Conservation (phyloP, 2,329 filamentous ascomycete genomes). For the Penicillium sp. region DNA sequence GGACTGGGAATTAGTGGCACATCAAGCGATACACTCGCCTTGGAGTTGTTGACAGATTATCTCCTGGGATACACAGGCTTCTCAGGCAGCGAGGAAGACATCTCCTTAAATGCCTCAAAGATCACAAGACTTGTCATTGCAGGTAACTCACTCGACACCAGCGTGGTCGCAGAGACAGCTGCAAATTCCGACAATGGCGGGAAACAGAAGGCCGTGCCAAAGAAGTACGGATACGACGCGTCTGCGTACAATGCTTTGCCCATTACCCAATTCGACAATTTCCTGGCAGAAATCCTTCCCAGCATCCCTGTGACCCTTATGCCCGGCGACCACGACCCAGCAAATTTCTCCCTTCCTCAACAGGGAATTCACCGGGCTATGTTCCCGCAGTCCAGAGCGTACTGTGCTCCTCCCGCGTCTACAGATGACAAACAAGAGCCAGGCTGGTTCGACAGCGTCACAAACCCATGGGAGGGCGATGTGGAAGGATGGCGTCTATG, state of each 20-base stretch:
- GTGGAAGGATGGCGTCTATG: slow-evolving; percentile 87
- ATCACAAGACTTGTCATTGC: slow-evolving; percentile 90
- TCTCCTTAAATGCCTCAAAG: slow-evolving; percentile 43
- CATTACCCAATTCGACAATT: slow-evolving; percentile 79
- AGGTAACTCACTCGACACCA: slow-evolving; percentile 76
- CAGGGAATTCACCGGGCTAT: slow-evolving; percentile 92
- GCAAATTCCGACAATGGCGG: slow-evolving; percentile 30
- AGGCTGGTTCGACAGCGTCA: slow-evolving; percentile 84
- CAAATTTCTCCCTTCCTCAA: slow-evolving; percentile 87
- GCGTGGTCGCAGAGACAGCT: slow-evolving; percentile 36
- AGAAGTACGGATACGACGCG: slow-evolving; percentile 95
- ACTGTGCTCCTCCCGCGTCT: slow-evolving; percentile 50
- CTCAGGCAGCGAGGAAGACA: slow-evolving; percentile 54
- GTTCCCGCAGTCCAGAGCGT: slow-evolving; percentile 77
- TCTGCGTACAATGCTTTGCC: slow-evolving; percentile 85
- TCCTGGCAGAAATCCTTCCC: slow-evolving; percentile 79
- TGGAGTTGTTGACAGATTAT: slow-evolving; percentile 82
- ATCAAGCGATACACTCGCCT: slow-evolving; percentile 72
- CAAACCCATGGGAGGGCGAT: slow-evolving; percentile 91
- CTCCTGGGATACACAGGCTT: slow-evolving; percentile 79
- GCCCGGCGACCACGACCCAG: slow-evolving; percentile 81
- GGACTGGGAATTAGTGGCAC: slow-evolving; percentile 82
- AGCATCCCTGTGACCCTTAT: slow-evolving; percentile 87
- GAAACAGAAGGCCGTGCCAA: slow-evolving; percentile 59
- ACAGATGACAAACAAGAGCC: slow-evolving; percentile 48